phyloP scores from a whole-genome alignment of 805 yeast genomes.

The Lachancea kluyveri region DNA sequence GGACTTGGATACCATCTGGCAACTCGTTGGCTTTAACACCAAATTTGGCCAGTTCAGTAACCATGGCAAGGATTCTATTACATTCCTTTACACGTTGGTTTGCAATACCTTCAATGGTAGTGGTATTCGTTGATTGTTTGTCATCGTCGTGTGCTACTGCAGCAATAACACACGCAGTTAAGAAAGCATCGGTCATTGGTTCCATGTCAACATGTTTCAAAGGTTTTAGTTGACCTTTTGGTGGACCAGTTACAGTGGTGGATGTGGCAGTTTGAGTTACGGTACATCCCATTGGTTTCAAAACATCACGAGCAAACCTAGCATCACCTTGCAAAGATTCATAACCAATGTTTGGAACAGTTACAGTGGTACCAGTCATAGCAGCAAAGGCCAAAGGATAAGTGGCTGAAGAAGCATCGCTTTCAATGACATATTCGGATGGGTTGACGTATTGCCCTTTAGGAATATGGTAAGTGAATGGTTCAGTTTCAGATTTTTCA shows the following conservation, averaged over 20 bases:
- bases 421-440: slow-evolving; percentile 78
- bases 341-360: slow-evolving; percentile 90
- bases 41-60: slow-evolving; percentile 76
- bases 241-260: slow-evolving; percentile 90
- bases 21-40: slow-evolving; percentile 83
- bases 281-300: slow-evolving; percentile 90
- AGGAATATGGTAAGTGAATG: slow-evolving; percentile 86
- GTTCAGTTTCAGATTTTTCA: slow-evolving; percentile 58
- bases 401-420: slow-evolving; percentile 97
- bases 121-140: slow-evolving; percentile 38
- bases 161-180: slow-evolving; percentile 95
- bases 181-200: slow-evolving; percentile 98
- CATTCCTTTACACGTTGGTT: slow-evolving; percentile 98
- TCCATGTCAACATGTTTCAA: slow-evolving; percentile 88
- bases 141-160: slow-evolving; percentile 68
- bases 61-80: slow-evolving; percentile 94
- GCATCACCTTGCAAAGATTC: slow-evolving; percentile 96
- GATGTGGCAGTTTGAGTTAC: slow-evolving; percentile 79
- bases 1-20: slow-evolving; percentile 87
- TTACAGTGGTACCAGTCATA: slow-evolving; percentile 84
- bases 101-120: slow-evolving; percentile 91
- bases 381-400: slow-evolving; percentile 98
- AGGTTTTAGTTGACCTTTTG: slow-evolving; percentile 60
- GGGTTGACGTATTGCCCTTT: slow-evolving; percentile 78
- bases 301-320: slow-evolving; percentile 86